Evolutionary conservation across 441 rosid genomes (phyloP), one percentile per base, ranked within the genome.

Genomic region (Raphanus hybrid): DNA sequence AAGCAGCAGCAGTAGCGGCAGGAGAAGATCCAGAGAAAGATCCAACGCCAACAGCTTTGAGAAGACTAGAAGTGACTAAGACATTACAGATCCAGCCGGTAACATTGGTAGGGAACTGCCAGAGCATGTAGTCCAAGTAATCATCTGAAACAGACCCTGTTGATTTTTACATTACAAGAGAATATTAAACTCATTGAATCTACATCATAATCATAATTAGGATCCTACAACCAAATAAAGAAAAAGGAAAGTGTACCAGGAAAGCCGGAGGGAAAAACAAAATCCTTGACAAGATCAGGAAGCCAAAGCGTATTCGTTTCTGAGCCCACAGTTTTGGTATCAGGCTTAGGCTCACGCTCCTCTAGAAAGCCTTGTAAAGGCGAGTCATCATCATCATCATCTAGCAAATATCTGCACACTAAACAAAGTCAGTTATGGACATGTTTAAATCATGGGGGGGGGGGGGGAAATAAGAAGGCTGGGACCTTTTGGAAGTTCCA

Each of bases 21-120:
- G 96, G 84, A 3, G 90, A 72, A 26, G 92, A 86, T 72, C 98
- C 98, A 5, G 97, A 86, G 87, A 89, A 87, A 78, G 96, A 91
- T 78, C 96, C 97, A 73, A 90, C 84, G 41, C 99, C 99, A 66
- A 95, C 96, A 15, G 97, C 99, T 72, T 91, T 90, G 76, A 95
- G 88, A 78, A 95, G 99, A 85, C 94, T 93, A 69, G 99, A 93
- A 1, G 98, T 95, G 82, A 93, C 99, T 80, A 93, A 82, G 6
- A 95, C 84, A 58, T 93, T 90, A 81, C 98, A 95, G 64, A 93
- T 86, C 99, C 99, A 95, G n/a, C 82, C 99, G 72, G 98, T 93
- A 78, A 95, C 80, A 81, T 95, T 93, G 6, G 99, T 95, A 29
- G 97, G 99, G 84, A 93, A 91, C 81, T 95, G 98, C 75, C 89